Evolutionary conservation across 257 asterid genomes (phyloP), one percentile per base, ranked within the genome.

Genomic region (Plantago elongata): DNA sequence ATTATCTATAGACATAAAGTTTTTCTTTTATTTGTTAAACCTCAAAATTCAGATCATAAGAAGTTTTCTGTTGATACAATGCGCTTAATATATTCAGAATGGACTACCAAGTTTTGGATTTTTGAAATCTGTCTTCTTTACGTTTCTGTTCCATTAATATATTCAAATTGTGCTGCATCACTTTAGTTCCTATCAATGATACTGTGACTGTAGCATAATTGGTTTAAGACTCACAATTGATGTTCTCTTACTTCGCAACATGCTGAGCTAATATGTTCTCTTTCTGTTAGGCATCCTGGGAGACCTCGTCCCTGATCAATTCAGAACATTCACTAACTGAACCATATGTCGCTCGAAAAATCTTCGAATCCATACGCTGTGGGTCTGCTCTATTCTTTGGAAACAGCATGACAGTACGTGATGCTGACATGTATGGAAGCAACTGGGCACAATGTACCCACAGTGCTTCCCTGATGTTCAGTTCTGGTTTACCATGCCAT

Each of bases 341-440:
- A 63, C 99, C 99, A 54, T 89, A 79, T 60, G 93, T 87, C 61
- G 95, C 99, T 51, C 83, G 84, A 58, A 75, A 75, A 62, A 78
- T 82, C 65, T 79, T 80, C 60, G 96, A 87, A 77, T 68, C 79
- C 18, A 74, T 89, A 69, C 80, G 68, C 38, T 77, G 84, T 66
- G 94, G 87, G 51, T 86, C 97, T 62, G 89, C 99, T 67, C 57
- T 93, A 62, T 93, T 93, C 78, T 68, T 81, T 15, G 99, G 99
- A 58, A 93, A 93, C 85, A 93, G 99, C 94, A 93, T 93, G 99
- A 84, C 99, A 11, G 71, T 93, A 62, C 97, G 97, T 60, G 99
- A 93, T 70, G 89, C 92, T 16, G 97, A 93, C 78, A 93, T 85
- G 95, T 93, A 83, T 52, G 94, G 89, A 13, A 75, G 77, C 79